Evolutionary conservation across 164 flowering plant genomes (phyloP), one percentile per base, ranked within the genome.

Genomic region (Nelumbo lutea): DNA sequence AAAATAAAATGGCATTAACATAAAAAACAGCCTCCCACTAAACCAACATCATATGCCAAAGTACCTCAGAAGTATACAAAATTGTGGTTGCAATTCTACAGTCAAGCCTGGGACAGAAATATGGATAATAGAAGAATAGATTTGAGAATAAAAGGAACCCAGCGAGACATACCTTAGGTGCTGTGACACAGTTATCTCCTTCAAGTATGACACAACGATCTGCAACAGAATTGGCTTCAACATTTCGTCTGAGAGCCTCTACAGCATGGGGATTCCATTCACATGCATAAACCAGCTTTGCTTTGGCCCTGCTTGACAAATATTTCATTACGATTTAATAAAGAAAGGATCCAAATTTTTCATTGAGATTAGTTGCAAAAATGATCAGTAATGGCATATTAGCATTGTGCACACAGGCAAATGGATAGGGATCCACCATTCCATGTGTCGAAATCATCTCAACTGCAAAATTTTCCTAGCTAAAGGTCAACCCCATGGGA

Each of bases 211-310:
- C 69, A 73, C 98, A 91, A 9, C 87, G 87, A 75, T 88, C 91
- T 58, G 83, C 78, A 44, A 94, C 96, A 64, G 76, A 78, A 81
- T 94, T 94, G 59, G 80, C 83, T 64, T 76, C 69, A 69, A 94
- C 80, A 83, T 94, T 94, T 61, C 73, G 88, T 10, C 66, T 76
- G 1, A 94, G 96, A 14, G 97, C 97, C 72, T 89, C 90, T 61
- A 94, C 52, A 68, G 97, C 97, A 87, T 84, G 76, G 59, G 96
- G 90, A 77, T 94, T 94, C 98, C 98, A 91, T 81, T 94, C 98
- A 79, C 98, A 94, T 59, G 98, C 96, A 90, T 90, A 94, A 59
- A 94, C 96, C 64, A 87, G 70, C 78, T 89, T 87, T 70, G 96
- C 98, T 51, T 84, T 80, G 47, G 96, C 95, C 80, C 98, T 94